Conservation (phyloP, 164 flowering plant species). For the Pachysandra terminalis region DNA sequence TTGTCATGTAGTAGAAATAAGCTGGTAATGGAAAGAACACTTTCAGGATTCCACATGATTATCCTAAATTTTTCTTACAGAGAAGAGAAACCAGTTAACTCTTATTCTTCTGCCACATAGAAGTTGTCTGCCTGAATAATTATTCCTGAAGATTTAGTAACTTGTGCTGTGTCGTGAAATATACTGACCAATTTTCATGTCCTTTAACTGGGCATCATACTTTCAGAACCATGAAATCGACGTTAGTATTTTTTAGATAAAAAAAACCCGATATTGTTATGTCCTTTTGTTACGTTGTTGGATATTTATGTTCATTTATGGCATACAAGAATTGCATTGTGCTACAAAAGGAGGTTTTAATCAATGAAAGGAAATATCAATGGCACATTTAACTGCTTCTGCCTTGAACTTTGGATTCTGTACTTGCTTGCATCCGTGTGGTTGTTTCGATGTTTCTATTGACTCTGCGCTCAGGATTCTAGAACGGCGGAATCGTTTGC, state of each 20-base stretch:
- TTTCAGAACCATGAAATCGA: too few species aligned
- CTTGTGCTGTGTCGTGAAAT: not conserved
- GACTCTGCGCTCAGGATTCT: constrained; percentile 47
- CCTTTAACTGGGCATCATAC: not conserved
- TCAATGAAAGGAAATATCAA: not conserved
- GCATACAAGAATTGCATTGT: not conserved
- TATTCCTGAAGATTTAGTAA: not conserved
- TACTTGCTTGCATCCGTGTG: not conserved
- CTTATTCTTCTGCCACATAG: not conserved
- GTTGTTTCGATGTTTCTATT: constrained; percentile 1
- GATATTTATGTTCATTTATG: too few species aligned
- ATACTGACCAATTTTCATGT: not conserved
- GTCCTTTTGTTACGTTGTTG: not conserved
- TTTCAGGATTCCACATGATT: not conserved
- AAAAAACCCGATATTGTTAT: too few species aligned
- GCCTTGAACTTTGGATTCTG: not conserved
- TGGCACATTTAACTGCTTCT: not conserved
- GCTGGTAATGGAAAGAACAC: not conserved
- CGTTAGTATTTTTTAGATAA: too few species aligned
- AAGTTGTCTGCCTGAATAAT: not conserved
- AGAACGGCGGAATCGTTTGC: constrained; percentile 56
- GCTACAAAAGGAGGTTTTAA: too few species aligned
- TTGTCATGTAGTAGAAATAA: not conserved
- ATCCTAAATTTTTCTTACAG: too few species aligned
- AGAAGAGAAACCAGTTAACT: too few species aligned